These are phyloP conservation scores for Xerocomus potaroensis DNA, from an alignment of 768 basidiomycete species.

Conservation along the genomic window DNA sequence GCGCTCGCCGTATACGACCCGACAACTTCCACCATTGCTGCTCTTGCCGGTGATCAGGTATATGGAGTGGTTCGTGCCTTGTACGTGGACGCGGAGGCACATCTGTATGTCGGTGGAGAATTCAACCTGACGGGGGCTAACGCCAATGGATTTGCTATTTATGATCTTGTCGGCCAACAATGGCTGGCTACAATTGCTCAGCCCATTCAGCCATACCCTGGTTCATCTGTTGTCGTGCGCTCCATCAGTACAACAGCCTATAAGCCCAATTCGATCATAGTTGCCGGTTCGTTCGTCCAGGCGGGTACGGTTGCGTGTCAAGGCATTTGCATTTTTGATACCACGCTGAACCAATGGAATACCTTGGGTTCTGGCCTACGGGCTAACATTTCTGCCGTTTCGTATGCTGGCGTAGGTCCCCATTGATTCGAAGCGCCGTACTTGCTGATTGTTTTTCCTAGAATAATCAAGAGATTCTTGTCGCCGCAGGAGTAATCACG, in stretches of 20 bases:
- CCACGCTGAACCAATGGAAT: slow-evolving; percentile 68
- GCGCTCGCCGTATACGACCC: slow-evolving; percentile 73
- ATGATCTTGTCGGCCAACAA: slow-evolving; percentile 60
- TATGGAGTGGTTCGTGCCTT: slow-evolving; percentile 77
- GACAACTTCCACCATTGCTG: slow-evolving; percentile 41
- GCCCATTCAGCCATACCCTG: slow-evolving; percentile 52
- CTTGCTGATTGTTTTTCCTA: slow-evolving; percentile 27
- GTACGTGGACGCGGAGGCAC: slow-evolving; percentile 56
- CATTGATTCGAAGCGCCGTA: neutral
- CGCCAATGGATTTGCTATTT: slow-evolving; percentile 71
- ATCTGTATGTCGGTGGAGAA: slow-evolving; percentile 80
- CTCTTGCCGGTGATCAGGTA: slow-evolving; percentile 58
- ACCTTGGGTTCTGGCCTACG: slow-evolving; percentile 73
- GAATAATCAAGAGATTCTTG: slow-evolving; percentile 62
- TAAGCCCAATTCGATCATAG: slow-evolving; percentile 59
- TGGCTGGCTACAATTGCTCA: slow-evolving; percentile 63
- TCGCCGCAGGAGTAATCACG: slow-evolving; percentile 78
- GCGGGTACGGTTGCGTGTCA: slow-evolving; percentile 74
- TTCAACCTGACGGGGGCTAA: slow-evolving; percentile 59
- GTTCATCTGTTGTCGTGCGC: slow-evolving; percentile 59
- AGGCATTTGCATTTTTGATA: slow-evolving; percentile 76
- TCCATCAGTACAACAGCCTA: slow-evolving; percentile 63
- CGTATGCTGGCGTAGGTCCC: slow-evolving; percentile 71
- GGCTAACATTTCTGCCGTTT: slow-evolving; percentile 76
- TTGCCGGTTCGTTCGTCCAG: slow-evolving; percentile 83